Conservation (phyloP, 2,329 filamentous ascomycete genomes). For the Cordyceps militaris region DNA sequence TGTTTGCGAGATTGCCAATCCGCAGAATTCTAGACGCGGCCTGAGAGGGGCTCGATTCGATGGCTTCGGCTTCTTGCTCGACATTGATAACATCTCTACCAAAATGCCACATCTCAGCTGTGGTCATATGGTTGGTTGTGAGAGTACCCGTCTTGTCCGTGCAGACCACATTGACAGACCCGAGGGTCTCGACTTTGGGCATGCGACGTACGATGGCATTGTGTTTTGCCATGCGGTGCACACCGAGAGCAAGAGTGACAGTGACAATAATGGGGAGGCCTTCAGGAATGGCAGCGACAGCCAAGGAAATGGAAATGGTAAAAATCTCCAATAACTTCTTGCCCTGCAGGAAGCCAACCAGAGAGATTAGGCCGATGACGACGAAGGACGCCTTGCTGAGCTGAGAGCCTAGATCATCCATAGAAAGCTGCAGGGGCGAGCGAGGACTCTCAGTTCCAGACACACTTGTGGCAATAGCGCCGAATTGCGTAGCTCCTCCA, state of each 20-base stretch:
- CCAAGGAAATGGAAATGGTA: conserved; percentile 92
- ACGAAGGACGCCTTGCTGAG: conserved; percentile 94
- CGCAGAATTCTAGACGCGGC: conserved; percentile 76
- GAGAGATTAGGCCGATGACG: conserved; percentile 85
- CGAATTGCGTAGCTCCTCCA: conserved; percentile 88
- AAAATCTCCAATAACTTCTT: conserved; percentile 91
- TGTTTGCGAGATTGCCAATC: conserved; percentile 95
- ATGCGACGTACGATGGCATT: conserved; percentile 93
- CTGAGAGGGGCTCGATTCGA: conserved; percentile 56
- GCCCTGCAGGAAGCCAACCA: conserved; percentile 85
- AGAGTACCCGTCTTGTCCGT: conserved; percentile 93
- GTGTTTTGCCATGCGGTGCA: conserved; percentile 90
- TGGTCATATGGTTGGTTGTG: conserved; percentile 97
- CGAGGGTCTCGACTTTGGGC: conserved; percentile 93
- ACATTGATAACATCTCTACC: conserved; percentile 53
- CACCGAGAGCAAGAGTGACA: conserved; percentile 87
- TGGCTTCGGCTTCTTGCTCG: conserved; percentile 46
- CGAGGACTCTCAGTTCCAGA: conserved; percentile 92
- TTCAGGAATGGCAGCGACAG: conserved; percentile 93
- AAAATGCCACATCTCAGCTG: conserved; percentile 94
- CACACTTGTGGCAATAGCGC: conserved; percentile 88
- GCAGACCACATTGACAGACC: conserved; percentile 99
- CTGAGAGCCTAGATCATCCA: conserved; percentile 96
- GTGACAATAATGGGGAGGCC: conserved; percentile 97
- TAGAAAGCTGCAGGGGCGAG: conserved; percentile 87